A percentile compares a stretch with the other conserved stretches of the same genome.
Evolutionary conservation across 805 yeast genomes (phyloP).

Genomic region (Pichia sporocuriosa): DNA sequence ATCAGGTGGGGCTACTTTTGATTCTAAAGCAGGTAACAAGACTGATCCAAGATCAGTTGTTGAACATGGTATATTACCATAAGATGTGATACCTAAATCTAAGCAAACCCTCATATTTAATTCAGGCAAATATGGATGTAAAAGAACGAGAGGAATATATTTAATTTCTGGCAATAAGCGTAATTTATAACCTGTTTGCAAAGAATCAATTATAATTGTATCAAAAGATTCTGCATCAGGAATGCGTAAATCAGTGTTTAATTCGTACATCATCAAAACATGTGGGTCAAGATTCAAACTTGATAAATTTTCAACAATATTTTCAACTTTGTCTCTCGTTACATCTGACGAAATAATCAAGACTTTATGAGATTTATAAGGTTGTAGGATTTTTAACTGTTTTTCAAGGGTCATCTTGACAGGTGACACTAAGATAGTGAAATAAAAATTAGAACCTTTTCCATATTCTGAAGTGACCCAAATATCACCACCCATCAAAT

Average conservation of each 20-base stretch:
- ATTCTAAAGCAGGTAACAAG: conserved; percentile 77
- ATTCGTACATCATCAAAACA: conserved; percentile 40
- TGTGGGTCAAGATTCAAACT: conserved; percentile 54
- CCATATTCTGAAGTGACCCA: conserved; percentile 85
- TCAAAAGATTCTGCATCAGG: conserved; percentile 59
- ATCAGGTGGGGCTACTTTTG: conserved; percentile 72
- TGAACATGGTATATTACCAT: conserved; percentile 85
- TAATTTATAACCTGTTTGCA: conserved; percentile 65
- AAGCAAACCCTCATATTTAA: conserved; percentile 76
- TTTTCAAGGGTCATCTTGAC: conserved; percentile 55
- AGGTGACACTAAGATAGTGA: conserved; percentile 73
- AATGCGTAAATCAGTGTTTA: conserved; percentile 48
- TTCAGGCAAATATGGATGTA: conserved; percentile 69
- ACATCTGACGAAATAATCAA: conserved; percentile 65
- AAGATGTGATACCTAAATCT: conserved; percentile 80
- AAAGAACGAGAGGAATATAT: conserved; percentile 74
- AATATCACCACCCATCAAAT: conserved; percentile 88
- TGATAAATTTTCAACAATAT: conserved; percentile 43
- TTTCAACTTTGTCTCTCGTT: conserved; percentile 40
- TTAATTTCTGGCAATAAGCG: conserved; percentile 70
- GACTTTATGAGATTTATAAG: conserved; percentile 65
- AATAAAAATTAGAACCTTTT: conserved; percentile 75
- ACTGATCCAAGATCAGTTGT: conserved; percentile 77
- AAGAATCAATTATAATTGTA: conserved; percentile 74
- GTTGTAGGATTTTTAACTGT: conserved; percentile 61